These are phyloP conservation scores for Ophiostoma himal-ulmi DNA, from an alignment of 2,329 filamentous ascomycete species.

Conservation along the genomic window DNA sequence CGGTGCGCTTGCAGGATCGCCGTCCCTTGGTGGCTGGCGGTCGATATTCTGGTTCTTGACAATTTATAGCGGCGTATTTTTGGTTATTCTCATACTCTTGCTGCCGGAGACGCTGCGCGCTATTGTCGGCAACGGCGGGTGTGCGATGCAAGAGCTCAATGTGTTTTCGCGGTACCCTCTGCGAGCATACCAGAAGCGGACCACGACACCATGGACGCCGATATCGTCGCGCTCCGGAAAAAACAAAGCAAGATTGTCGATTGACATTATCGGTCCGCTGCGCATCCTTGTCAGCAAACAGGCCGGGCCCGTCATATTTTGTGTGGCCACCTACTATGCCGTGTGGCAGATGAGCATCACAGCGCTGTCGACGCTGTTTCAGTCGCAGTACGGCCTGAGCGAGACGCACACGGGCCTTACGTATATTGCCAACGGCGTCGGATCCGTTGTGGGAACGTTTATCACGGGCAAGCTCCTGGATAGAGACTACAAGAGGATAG, in stretches of 20 bases:
- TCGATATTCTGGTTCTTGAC: conserved; percentile 64
- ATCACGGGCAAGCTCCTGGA: conserved; percentile 52
- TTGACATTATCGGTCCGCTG: conserved; percentile 52
- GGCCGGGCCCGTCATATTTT: conserved; percentile 48
- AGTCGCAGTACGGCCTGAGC: conserved; percentile 41
- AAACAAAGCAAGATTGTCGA: conserved; percentile 32
- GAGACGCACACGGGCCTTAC: conserved; percentile 49
- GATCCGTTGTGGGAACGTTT: conserved; percentile 44
- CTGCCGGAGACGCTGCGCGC: conserved; percentile 55
- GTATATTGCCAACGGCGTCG: conserved; percentile 49
- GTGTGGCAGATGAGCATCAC: conserved; percentile 51
- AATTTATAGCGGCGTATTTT: conserved; percentile 47
- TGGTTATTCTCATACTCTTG: conserved; percentile 49
- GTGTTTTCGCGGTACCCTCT: conserved; percentile 49
- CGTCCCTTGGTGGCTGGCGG: conserved; percentile 50
- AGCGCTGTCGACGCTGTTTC: conserved; percentile 48
- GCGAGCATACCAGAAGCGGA: conserved; percentile 34
- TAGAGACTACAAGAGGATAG: conserved; percentile 62
- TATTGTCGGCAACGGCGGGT: conserved; percentile 56
- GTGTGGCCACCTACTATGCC: conserved; percentile 50
- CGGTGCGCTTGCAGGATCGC: conserved; percentile 54
- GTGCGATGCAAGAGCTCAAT: conserved; percentile 52
- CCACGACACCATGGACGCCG: conserved; percentile 18
- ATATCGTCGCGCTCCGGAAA: conserved; percentile 25
- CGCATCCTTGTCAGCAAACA: conserved; percentile 52